Base-by-base conservation (phyloP, 139 green algal species). In the Deuterostichococcus epilithicus region DNA sequence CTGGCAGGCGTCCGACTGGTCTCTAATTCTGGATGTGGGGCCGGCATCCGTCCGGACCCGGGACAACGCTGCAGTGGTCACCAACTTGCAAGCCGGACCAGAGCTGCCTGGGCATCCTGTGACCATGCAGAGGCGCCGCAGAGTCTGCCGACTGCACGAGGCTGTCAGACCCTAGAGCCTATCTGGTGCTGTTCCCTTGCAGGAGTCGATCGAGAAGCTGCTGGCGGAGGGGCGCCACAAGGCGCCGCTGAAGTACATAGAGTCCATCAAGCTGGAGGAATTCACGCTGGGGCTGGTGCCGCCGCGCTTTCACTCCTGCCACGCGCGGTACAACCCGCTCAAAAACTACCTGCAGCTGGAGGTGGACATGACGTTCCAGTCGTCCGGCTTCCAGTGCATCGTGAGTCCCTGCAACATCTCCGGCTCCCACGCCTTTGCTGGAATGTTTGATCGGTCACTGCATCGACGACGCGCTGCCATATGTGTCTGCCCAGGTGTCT, bases 291-390 rank as follows among this genome's bases (percentile, higher is more conserved):
- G 75, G 26, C 72, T 80, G 75, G 66, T 75, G 25, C 75, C 75
- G 26, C 75, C 75, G 15, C 75, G 75, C 68, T 75, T 80, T 34
- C 75, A 80, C 33, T 70, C 68, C 75, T 80, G 75, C 45, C 67
- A 80, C 65, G 75, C 75, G 6, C 75, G 75, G 45, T 80, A 70
- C 68, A 75, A 69, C 34, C 75, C 75, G 8, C 37, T 47, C 47
- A 63, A 73, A 33, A 80, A 80, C 35, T 75, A 75, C 44, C 33
- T 80, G 68, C 75, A 80, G 68, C 68, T 80, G 67, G 75, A 80
- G 71, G 37, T 68, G 45, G 75, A 80, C 33, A 75, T 80, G 75
- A 68, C 32, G 35, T 74, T 80, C 59, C 68, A 73, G 44, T 75
- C 66, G 25, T 70, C 75, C 33, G 75, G 75, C 68, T 80, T 80